phyloP scores from a whole-genome alignment of 1,284 basidiomycete species.

The Pseudozyma thailandica region DNA sequence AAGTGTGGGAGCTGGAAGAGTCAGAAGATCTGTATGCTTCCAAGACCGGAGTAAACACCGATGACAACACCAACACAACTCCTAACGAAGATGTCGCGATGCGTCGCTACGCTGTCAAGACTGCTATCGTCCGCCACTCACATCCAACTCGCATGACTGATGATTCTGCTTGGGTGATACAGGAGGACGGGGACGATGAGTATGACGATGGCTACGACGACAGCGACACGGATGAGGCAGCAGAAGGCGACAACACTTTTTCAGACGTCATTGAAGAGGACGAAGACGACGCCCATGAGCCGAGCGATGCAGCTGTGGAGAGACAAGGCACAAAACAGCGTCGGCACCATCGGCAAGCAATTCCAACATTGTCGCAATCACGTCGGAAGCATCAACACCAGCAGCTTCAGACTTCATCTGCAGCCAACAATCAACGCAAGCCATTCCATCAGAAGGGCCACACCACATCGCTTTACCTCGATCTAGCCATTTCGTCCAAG shows the following conservation, averaged over 20 bases:
- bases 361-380: too few relatives aligned
- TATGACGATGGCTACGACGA: constrained; percentile 11
- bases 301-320: too few relatives aligned
- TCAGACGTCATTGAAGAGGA: constrained; percentile 12
- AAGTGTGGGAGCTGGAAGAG: constrained; percentile 60
- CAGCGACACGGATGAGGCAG: not conserved
- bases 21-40: constrained; percentile 40
- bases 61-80: not conserved
- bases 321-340: too few relatives aligned
- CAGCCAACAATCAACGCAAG: constrained; percentile 9
- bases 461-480: constrained; percentile 36
- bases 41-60: constrained; percentile 5
- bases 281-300: not conserved
- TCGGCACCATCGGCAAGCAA: too few relatives aligned
- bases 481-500: constrained; percentile 23
- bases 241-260: not conserved
- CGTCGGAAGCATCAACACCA: too few relatives aligned
- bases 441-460: constrained; percentile 35
- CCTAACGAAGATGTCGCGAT: not conserved
- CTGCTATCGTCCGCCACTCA: constrained; percentile 3
- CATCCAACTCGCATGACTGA: not conserved
- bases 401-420: too few relatives aligned
- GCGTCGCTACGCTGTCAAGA: constrained; percentile 21
- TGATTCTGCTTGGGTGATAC: constrained; percentile 17
- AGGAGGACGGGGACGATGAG: constrained; percentile 24